Evolutionary conservation across 139 green algal genomes (phyloP).

Genomic region (Picochlorum sp.): DNA sequence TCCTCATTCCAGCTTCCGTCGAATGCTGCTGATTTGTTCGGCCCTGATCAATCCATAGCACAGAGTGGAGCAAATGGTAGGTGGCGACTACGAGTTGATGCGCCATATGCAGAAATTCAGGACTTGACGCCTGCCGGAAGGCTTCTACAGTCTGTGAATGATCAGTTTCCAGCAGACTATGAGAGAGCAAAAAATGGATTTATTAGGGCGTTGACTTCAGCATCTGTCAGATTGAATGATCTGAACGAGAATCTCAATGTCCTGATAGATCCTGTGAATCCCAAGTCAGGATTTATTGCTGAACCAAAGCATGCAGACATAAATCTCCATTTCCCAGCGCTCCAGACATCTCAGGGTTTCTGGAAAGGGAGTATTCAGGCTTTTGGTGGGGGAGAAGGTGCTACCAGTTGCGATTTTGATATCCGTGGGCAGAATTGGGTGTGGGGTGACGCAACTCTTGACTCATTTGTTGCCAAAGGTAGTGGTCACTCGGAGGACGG

Average conservation of each 20-base stretch:
- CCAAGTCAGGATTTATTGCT: neutral
- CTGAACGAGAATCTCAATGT: slow-evolving; percentile 13
- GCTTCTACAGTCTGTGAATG: slow-evolving; percentile 50
- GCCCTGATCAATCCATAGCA: slow-evolving; percentile 10
- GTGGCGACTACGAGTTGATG: slow-evolving; percentile 34
- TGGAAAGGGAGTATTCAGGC: slow-evolving; percentile 69
- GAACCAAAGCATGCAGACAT: neutral
- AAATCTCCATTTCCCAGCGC: slow-evolving; percentile 24
- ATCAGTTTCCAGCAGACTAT: slow-evolving; percentile 47
- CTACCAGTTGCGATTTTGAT: slow-evolving; percentile 61
- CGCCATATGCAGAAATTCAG: slow-evolving; percentile 70
- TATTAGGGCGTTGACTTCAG: slow-evolving; percentile 38
- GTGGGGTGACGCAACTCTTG: slow-evolving; percentile 55
- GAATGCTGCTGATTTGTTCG: slow-evolving; percentile 27
- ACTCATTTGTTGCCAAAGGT: slow-evolving; percentile 46
- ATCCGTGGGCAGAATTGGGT: slow-evolving; percentile 57
- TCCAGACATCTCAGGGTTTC: slow-evolving; percentile 62
- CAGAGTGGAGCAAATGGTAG: slow-evolving; percentile 24
- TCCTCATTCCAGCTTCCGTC: slow-evolving; percentile 32
- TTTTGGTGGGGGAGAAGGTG: slow-evolving; percentile 52
- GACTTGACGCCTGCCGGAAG: slow-evolving; percentile 80
- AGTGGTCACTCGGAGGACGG: slow-evolving; percentile 69
- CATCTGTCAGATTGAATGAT: slow-evolving; percentile 16
- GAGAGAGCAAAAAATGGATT: slow-evolving; percentile 63
- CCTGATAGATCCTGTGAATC: slow-evolving; percentile 1